These are phyloP conservation scores for Nakaseomyces glabratus DNA, from an alignment of 1,139 yeast species.

Conservation along the genomic window DNA sequence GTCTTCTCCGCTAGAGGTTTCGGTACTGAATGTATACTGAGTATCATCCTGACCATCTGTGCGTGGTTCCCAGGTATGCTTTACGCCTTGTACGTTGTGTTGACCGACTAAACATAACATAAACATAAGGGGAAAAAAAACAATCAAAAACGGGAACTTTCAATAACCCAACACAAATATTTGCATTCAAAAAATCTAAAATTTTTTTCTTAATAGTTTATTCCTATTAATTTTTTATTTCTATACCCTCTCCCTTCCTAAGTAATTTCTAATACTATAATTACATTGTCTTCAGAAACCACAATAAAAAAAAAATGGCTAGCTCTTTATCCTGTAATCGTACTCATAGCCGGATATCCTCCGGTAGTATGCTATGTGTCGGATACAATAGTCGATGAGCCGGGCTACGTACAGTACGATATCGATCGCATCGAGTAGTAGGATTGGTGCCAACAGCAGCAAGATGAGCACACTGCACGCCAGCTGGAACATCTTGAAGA, in stretches of 20 bases:
- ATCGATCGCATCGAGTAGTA: conserved; percentile 10
- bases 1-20: conserved; percentile 68
- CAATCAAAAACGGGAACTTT: no score
- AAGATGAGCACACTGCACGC: conserved; percentile 5
- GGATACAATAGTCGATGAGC: conserved; percentile 5
- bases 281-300: no score
- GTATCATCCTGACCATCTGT: conserved; percentile 59
- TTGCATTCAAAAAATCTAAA: no score
- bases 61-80: conserved; percentile 75
- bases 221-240: no score
- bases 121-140: not conserved
- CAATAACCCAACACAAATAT: no score
- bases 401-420: conserved; percentile 7
- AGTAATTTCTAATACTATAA: no score
- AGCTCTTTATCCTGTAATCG: no score
- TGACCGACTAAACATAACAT: conserved; percentile 16
- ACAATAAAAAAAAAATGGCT: no score
- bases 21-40: conserved; percentile 51
- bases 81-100: conserved; percentile 50
- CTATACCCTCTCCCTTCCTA: no score
- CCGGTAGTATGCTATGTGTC: conserved; percentile 1
- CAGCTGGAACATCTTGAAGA: conserved; percentile 5
- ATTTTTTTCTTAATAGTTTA: no score
- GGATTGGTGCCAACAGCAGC: conserved; percentile 9
- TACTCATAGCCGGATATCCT: not conserved